Evolutionary conservation across 345 rosid genomes (phyloP).

Genomic region (Gossypium raimondii): DNA sequence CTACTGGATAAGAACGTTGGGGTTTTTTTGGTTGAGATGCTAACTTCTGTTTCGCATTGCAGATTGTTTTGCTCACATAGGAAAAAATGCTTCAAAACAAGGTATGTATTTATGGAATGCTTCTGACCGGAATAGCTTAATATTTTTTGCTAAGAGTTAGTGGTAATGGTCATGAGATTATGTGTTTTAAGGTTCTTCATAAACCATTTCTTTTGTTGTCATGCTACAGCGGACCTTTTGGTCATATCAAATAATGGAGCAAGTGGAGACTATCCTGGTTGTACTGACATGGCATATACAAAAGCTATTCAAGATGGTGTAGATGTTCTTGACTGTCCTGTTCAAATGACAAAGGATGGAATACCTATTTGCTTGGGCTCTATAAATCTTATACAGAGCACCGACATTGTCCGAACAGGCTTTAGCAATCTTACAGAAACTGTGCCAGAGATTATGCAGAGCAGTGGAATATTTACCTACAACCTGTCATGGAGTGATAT

Average conservation of each 20-base stretch:
- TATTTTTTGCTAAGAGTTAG: background rate
- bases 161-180: background rate
- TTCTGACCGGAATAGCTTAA: constrained; percentile 1
- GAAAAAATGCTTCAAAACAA: constrained; percentile 47
- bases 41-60: constrained; percentile 30
- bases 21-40: background rate
- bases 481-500: constrained; percentile 66
- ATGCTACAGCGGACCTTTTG: constrained; percentile 38
- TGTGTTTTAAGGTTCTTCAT: constrained; percentile 1
- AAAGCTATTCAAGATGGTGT: constrained; percentile 69
- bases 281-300: constrained; percentile 73
- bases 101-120: constrained; percentile 39
- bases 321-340: constrained; percentile 74
- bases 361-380: constrained; percentile 60
- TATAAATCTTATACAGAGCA: constrained; percentile 54
- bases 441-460: constrained; percentile 38
- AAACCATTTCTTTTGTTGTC: constrained; percentile 7
- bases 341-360: constrained; percentile 79
- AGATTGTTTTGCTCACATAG: constrained; percentile 77
- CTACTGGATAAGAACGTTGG: background rate
- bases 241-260: constrained; percentile 81
- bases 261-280: constrained; percentile 87
- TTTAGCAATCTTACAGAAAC: constrained; percentile 32
- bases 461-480: constrained; percentile 55
- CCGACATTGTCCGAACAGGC: constrained; percentile 34